These are phyloP conservation scores for Fusarium armeniacum DNA, from an alignment of 2,329 filamentous ascomycete species.

Conservation along the genomic window DNA sequence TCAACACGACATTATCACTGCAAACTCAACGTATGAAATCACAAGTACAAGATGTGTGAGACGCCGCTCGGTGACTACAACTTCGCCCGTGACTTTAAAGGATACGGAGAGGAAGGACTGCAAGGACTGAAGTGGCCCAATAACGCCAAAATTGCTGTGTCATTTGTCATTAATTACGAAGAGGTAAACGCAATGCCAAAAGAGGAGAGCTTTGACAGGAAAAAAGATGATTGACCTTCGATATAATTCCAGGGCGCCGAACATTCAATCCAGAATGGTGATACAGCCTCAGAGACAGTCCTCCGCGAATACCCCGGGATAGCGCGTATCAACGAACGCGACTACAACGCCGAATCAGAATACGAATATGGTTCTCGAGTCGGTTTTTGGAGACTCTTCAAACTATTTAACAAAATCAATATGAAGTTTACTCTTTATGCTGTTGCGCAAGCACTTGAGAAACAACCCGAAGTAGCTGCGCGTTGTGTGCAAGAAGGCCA, in stretches of 20 bases:
- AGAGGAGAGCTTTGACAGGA: no score
- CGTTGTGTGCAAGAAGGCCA: constrained; percentile 13
- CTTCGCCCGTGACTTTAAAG: constrained; percentile 13
- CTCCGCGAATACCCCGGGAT: constrained; percentile 4
- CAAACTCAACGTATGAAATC: neutral
- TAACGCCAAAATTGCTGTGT: constrained; percentile 7
- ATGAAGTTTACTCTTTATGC: constrained; percentile 22
- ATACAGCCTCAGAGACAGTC: constrained; percentile 9
- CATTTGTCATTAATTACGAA: constrained; percentile 23
- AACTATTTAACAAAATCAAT: neutral
- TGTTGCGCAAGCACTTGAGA: constrained; percentile 8
- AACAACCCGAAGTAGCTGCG: constrained; percentile 12
- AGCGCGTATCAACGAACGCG: constrained; percentile 5
- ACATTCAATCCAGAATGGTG: constrained; percentile 3
- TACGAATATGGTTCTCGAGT: constrained; percentile 26
- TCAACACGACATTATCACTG: neutral
- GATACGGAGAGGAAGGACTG: constrained; percentile 14
- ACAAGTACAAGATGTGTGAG: neutral
- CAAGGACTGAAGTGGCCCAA: constrained; percentile 16
- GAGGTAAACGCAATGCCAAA: neutral
- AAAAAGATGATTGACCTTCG: neutral
- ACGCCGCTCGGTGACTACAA: neutral
- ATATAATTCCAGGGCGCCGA: neutral
- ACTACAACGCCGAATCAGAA: constrained; percentile 18
- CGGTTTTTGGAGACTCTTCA: constrained; percentile 15